phyloP scores from a whole-genome alignment of 148 eudicot species.

The Arbutus unedo region DNA sequence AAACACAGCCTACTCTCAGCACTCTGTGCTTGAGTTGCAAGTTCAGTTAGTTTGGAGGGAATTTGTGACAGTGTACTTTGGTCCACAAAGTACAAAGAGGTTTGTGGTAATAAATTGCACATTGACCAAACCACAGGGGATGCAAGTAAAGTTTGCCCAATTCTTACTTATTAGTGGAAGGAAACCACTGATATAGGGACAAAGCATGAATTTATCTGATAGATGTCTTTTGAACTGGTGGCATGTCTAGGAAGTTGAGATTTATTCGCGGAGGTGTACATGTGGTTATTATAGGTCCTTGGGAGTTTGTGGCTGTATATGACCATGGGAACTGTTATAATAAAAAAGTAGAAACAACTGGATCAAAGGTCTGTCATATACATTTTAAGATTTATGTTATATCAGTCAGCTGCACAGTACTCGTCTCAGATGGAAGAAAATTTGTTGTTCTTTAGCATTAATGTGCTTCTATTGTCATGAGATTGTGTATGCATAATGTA shows the following conservation, averaged over 20 bases:
- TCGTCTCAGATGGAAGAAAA: neutral
- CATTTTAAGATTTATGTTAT: neutral
- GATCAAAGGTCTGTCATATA: neutral
- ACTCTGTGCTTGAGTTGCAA: no score
- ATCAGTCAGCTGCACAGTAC: neutral
- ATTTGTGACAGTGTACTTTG: no score
- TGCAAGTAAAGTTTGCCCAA: no score
- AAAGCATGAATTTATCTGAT: neutral
- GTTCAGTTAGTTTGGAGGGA: no score
- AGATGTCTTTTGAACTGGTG: neutral
- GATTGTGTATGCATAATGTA: neutral
- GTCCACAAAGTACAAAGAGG: no score
- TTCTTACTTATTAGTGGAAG: neutral
- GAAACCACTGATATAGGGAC: neutral
- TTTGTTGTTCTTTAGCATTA: neutral
- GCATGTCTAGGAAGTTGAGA: neutral
- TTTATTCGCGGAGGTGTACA: neutral
- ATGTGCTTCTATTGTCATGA: neutral
- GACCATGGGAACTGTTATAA: neutral
- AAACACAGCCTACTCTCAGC: no score
- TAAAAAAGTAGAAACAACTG: neutral
- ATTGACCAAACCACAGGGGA: no score
- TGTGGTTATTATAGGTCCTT: neutral
- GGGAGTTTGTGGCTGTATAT: neutral
- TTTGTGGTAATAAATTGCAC: no score